Base-by-base conservation (phyloP, 352 stramenopile genomes). In the Plasmopara halstedii region DNA sequence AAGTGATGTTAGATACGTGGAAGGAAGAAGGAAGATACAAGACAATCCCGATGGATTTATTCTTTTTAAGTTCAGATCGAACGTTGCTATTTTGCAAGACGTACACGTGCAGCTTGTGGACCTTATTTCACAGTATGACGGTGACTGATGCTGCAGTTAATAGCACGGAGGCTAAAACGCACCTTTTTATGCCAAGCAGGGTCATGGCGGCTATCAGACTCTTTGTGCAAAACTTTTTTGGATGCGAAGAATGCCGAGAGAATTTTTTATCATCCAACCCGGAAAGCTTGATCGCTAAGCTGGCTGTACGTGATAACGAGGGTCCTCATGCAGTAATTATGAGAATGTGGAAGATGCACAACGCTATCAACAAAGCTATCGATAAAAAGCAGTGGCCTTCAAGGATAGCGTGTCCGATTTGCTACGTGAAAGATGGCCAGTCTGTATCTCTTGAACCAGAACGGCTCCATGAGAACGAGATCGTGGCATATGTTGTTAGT, bases 301-400 rank as follows among this genome's bases (percentile, higher is more conserved):
- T 88, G 1, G 67, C 65, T 2, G 42, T 40, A 6, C 53, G 51
- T 17, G 74, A 88, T 33, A 20, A 22, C 13, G 43, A 70, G 0
- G 73, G 71, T 0, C 56, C 66, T 8, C 41, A 68, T 22, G 66
- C 71, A 36, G 57, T 88, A 3, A 45, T 67, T 7, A 41, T 91
- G 31, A 90, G 82, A 79, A 68, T 94, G 34, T 91, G 81, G 73
- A 63, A 61, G 21, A 87, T 88, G 77, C 82, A 94, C 66, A 90
- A 88, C 54, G 76, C 65, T 6, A 79, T 94, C 15, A 94, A 91
- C 56, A 79, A 77, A 29, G 56, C 75, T 21, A 71, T 74, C n/a
- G 69, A 80, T 50, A 85, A 89, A 31, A 53, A 42, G 0, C 69
- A 80, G 42, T 93, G 77, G 74, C 81, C 81, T 18, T 68, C 64